Base-by-base conservation (phyloP, 2,329 filamentous ascomycete genomes). In the Aspergillus versicolor region DNA sequence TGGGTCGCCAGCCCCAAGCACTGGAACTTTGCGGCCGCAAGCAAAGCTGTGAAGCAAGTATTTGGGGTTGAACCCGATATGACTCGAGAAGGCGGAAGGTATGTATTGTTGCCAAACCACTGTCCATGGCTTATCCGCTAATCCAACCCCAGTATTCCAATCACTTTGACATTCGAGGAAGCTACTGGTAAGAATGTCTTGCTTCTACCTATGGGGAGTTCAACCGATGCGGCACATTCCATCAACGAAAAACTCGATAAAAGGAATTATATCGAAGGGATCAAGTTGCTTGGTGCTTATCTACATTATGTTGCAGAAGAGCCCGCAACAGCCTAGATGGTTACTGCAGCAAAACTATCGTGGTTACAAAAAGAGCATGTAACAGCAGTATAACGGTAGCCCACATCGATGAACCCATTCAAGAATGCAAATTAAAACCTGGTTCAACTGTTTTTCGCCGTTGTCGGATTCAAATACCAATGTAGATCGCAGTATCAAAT, bases 171-270 rank as follows among this genome's bases (percentile, higher is more conserved):
- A 1, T 99, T 99, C 73, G 94, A 99, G 81, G 88, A 97, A 80
- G 92, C 94, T 17, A 96, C 93, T 6, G 92, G 92, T 70, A 99
- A 99, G 88, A 99, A 97, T 71, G 93, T 97, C 42, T 80, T 99
- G 56, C 81, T 99, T 64, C 79, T 99, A 65, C 94, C 94, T 32
- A 97, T 99, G 94, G 94, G 94, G 45, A 96, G 90, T 81, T 95
- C 90, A 43, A 99, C 93, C 1, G 94, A 97, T 74, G 92, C 90
- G 42, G 94, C 94, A 7, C 94, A 99, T 79, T 96, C 91, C 34
- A 95, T 97, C 77, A 99, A 99, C 75, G 94, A 97, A 85, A 97
- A 96, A 84, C 82, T 99, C 57, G 94, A 99, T 76, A 92, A 90
- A 84, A 86, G 85, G 72, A 99, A 99, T 79, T 99, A 99, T 75